Percentiles rank a stretch among this genome's conserved stretches.
phyloP scores from a whole-genome alignment of 495 filamentous ascomycete species.

The Oleoguttula mirabilis region DNA sequence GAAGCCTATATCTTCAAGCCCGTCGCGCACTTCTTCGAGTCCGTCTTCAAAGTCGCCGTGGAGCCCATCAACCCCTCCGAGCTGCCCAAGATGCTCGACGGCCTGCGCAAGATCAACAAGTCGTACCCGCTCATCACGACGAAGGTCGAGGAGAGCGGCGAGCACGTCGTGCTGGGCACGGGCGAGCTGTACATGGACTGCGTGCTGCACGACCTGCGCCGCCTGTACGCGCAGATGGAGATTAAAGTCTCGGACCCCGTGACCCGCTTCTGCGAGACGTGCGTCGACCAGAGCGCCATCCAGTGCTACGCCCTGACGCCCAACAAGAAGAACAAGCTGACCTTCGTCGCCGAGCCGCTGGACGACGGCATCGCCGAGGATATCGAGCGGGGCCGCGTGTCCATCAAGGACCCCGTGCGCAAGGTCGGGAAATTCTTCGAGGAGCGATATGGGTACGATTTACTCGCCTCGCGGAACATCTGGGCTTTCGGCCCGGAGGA shows the following conservation, averaged over 20 bases:
- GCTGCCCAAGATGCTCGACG: constrained; percentile 98
- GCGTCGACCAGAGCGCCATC: constrained; percentile 92
- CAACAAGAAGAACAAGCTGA: constrained; percentile 99
- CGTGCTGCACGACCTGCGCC: constrained; percentile 86
- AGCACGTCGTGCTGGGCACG: constrained; percentile 88
- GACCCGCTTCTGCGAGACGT: constrained; percentile 93
- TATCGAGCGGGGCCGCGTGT: constrained; percentile 82
- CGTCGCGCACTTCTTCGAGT: constrained; percentile 88
- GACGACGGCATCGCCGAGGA: constrained; percentile 92
- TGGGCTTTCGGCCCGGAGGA: constrained; percentile 99
- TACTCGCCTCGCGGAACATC: constrained; percentile 84
- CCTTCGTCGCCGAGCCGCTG: constrained; percentile 91
- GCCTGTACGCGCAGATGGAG: constrained; percentile 97
- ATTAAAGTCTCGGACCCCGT: constrained; percentile 97
- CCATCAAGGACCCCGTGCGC: constrained; percentile 82
- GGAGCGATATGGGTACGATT: constrained; percentile 93
- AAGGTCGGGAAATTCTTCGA: constrained; percentile 95
- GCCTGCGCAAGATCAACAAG: constrained; percentile 92
- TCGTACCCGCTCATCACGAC: constrained; percentile 90
- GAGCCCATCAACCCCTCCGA: constrained; percentile 98
- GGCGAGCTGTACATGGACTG: constrained; percentile 99
- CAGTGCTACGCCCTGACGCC: constrained; percentile 97
- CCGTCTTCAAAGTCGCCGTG: constrained; percentile 93
- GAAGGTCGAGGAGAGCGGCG: constrained; percentile 97
- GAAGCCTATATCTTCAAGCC: constrained; percentile 92